Evolutionary conservation across 495 filamentous ascomycete species (phyloP), one percentile per base, ranked within the genome.

Genomic region (Hyaloscypha finlandica): DNA sequence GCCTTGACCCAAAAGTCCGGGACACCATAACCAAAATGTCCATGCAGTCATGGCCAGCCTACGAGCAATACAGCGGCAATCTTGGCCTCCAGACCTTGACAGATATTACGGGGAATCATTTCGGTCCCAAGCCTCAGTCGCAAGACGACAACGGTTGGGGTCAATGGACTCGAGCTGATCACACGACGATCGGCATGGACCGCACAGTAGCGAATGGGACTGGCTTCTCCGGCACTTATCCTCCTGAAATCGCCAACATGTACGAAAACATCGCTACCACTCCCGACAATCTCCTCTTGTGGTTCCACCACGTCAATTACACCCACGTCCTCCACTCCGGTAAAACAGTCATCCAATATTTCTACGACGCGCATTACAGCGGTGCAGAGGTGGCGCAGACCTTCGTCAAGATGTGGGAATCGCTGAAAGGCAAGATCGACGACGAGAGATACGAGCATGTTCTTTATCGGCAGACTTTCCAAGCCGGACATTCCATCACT

Each of bases 301-400:
- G 89, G 89, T 92, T 92, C 77, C 89, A 92, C 72, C 89, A 92
- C 72, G 88, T 92, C 0, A 80, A 81, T 22, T 92, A 89, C 69
- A 91, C 87, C 0, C 84, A 90, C 51, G 75, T 72, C 20, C 83
- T 92, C 16, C 78, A 89, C 52, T 86, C 81, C 6, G 87, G 88
- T 8, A 85, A 89, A 74, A 89, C 88, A 0, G 88, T 92, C 2
- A 91, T 92, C 59, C 89, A 92, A 74, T 87, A 92, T 73, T 90
- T 92, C 72, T 92, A 91, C 71, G 85, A 92, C 68, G 85, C 86
- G 33, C 84, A 92, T 74, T 90, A 92, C 75, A 76, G 68, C 19
- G 89, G 89, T 19, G 83, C 84, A 22, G 82, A 78, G 25, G 83
- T 81, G 3, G 89, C 84, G 1, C 86, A 89, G 64, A 81, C 78